These are phyloP conservation scores for Colletotrichum cordylinicola DNA, from an alignment of 2,329 filamentous ascomycete species.

Conservation along the genomic window DNA sequence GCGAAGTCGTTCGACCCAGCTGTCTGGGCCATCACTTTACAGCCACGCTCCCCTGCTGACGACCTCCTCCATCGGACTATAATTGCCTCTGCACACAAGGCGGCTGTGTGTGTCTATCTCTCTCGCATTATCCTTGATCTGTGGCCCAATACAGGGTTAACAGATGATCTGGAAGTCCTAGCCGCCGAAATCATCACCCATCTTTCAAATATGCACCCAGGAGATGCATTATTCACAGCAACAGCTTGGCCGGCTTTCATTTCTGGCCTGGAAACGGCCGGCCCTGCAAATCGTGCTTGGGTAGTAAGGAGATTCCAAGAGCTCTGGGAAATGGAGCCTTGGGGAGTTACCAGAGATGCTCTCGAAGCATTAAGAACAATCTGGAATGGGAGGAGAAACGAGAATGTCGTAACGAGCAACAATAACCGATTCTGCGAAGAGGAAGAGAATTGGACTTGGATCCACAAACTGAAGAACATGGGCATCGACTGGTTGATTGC, in stretches of 20 bases:
- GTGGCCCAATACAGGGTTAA: not conserved
- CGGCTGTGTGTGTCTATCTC: not conserved
- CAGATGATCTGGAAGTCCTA: not conserved
- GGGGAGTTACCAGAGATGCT: not conserved
- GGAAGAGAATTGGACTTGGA: not conserved
- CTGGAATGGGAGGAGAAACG: not conserved
- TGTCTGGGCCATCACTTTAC: not conserved
- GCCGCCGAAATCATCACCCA: not conserved
- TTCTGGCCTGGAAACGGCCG: not conserved
- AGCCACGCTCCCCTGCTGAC: not conserved
- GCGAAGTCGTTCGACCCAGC: not conserved
- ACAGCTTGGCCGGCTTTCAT: conserved; percentile 1
- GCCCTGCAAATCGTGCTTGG: not conserved
- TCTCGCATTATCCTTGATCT: not conserved
- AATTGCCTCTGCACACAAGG: not conserved
- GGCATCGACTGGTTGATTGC: not conserved
- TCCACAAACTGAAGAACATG: not conserved
- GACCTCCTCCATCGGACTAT: not conserved
- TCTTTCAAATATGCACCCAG: not conserved
- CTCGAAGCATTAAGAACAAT: not conserved
- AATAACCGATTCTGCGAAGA: not conserved
- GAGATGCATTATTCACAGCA: not conserved
- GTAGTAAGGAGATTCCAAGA: not conserved
- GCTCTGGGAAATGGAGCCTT: not conserved
- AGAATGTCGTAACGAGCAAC: not conserved